These are phyloP conservation scores for Boechera retrofracta DNA, from an alignment of 345 rosid genomes.

Conservation along the genomic window DNA sequence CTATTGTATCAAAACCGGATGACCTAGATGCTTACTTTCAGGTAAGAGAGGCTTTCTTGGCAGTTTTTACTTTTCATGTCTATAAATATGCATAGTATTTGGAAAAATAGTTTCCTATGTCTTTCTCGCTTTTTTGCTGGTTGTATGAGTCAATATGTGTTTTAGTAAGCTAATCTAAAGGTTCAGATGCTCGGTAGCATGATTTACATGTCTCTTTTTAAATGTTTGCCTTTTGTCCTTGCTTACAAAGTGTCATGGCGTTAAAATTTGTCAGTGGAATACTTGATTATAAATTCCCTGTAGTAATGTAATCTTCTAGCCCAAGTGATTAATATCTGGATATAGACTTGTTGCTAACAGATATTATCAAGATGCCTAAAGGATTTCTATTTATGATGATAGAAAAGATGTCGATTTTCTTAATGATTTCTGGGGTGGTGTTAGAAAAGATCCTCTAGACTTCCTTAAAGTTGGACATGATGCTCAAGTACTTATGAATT, in stretches of 20 bases:
- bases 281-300: slow-evolving; percentile 3
- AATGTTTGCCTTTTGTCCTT: slow-evolving; percentile 18
- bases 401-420: slow-evolving; percentile 15
- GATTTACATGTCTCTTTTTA: slow-evolving; percentile 16
- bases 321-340: slow-evolving; percentile 24
- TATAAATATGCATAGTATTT: slow-evolving; percentile 9
- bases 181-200: slow-evolving; percentile 32
- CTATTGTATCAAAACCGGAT: slow-evolving; percentile 57
- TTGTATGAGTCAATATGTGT: slow-evolving; percentile 7
- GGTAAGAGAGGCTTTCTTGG: slow-evolving; percentile 55
- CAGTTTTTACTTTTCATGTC: slow-evolving; percentile 21
- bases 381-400: slow-evolving; percentile 20
- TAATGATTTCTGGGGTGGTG: slow-evolving; percentile 13
- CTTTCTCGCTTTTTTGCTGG: not conserved
- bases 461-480: slow-evolving; percentile 27
- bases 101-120: slow-evolving; percentile 11
- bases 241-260: slow-evolving; percentile 25
- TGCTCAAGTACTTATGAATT: slow-evolving; percentile 25
- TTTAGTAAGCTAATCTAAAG: slow-evolving; percentile 21
- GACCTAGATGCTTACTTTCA: slow-evolving; percentile 63
- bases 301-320: slow-evolving; percentile 17
- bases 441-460: slow-evolving; percentile 23
- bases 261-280: slow-evolving; percentile 24
- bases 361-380: slow-evolving; percentile 29
- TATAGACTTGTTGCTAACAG: slow-evolving; percentile 26